Evolutionary conservation across 2,329 filamentous ascomycete genomes (phyloP).

Genomic region (Alternaria arborescens): DNA sequence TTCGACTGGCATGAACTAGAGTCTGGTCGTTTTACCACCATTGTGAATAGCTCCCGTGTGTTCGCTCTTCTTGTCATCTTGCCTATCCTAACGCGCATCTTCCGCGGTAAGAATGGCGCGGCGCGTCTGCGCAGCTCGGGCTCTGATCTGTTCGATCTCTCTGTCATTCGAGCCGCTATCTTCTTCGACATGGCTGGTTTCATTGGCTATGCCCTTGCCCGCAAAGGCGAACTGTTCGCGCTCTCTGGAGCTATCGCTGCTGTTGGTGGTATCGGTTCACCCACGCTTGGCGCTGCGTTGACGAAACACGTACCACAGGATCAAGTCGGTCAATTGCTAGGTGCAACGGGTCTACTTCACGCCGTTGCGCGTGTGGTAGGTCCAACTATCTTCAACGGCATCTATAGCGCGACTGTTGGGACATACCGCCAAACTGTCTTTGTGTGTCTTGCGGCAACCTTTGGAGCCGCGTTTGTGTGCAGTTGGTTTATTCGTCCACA

Average conservation of each 20-base stretch:
- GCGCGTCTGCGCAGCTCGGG: slow-evolving; percentile 61
- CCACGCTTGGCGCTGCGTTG: slow-evolving; percentile 81
- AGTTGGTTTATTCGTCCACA: slow-evolving; percentile 77
- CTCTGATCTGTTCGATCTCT: slow-evolving; percentile 79
- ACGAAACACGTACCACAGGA: slow-evolving; percentile 92
- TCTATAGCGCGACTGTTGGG: slow-evolving; percentile 83
- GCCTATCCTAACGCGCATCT: slow-evolving; percentile 77
- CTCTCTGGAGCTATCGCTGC: slow-evolving; percentile 76
- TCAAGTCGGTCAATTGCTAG: slow-evolving; percentile 84
- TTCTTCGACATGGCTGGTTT: slow-evolving; percentile 79
- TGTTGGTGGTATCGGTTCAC: slow-evolving; percentile 83
- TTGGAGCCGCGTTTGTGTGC: slow-evolving; percentile 70
- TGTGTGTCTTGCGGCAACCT: slow-evolving; percentile 73
- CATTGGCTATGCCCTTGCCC: slow-evolving; percentile 75
- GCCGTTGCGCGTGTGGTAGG: slow-evolving; percentile 80
- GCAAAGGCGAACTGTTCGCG: slow-evolving; percentile 71
- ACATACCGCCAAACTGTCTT: slow-evolving; percentile 85
- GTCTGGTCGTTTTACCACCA: slow-evolving; percentile 80
- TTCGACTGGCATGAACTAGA: slow-evolving; percentile 87
- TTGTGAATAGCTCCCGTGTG: slow-evolving; percentile 81
- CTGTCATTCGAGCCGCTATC: slow-evolving; percentile 77
- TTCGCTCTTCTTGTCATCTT: slow-evolving; percentile 76
- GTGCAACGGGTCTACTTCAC: slow-evolving; percentile 86
- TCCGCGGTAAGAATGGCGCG: slow-evolving; percentile 65
- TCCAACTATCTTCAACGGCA: slow-evolving; percentile 82